Evolutionary conservation across 805 yeast species (phyloP).

Genomic region (Candida gorgasii): DNA sequence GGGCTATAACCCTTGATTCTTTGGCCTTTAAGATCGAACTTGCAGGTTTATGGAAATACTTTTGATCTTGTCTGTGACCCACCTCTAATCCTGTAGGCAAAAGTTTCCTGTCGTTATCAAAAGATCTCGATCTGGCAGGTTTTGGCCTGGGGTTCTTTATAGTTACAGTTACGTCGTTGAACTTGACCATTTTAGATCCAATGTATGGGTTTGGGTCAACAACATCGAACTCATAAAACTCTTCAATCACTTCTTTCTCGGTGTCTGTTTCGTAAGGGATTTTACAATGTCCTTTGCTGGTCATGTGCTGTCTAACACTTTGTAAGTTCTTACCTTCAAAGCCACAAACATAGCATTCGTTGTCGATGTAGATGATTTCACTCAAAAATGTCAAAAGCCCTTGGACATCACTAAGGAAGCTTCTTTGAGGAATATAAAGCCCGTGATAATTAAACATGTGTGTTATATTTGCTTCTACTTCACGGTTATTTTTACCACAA

Average conservation of each 20-base stretch:
- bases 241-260: conserved; percentile 35
- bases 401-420: conserved; percentile 35
- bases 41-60: conserved; percentile 67
- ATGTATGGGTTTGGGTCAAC: background rate
- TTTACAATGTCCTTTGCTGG: conserved; percentile 45
- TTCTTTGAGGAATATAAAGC: conserved; percentile 45
- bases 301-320: conserved; percentile 45
- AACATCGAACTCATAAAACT: conserved; percentile 31
- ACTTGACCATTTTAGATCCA: background rate
- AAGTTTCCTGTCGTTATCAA: conserved; percentile 18
- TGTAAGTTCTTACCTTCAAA: conserved; percentile 42
- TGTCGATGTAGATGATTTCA: conserved; percentile 38
- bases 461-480: conserved; percentile 52
- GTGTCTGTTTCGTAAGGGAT: conserved; percentile 46
- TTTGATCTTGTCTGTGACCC: conserved; percentile 76
- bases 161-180: conserved; percentile 12
- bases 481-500: conserved; percentile 55
- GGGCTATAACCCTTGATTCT: conserved; percentile 75
- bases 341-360: conserved; percentile 47
- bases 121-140: conserved; percentile 27
- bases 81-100: conserved; percentile 77
- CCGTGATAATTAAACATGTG: conserved; percentile 50
- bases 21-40: conserved; percentile 28
- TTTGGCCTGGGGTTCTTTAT: conserved; percentile 4
- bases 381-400: conserved; percentile 41